Evolutionary conservation across 1,284 basidiomycete species (phyloP), one percentile per base, ranked within the genome.

Genomic region (Apiotrichum mycotoxinovorans): DNA sequence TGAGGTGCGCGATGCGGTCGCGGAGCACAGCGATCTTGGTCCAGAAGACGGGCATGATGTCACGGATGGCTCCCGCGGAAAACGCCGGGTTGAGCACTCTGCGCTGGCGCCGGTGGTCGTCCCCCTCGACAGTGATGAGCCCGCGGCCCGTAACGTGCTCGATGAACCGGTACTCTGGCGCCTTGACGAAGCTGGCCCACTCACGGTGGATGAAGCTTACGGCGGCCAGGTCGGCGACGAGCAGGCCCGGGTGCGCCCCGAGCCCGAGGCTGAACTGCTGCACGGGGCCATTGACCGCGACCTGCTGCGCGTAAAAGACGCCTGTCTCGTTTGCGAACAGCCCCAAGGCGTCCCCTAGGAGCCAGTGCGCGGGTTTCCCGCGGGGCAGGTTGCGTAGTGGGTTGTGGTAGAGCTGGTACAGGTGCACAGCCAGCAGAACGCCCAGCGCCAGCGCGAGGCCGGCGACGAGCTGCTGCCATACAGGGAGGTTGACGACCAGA

Each of bases 161-260:
- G 44, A 88, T 75, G 49, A 78, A 79, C 43, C 84, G 5, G 25
- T 86, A 79, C 56, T 84, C 83, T 43, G 83, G 80, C 0, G 86
- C 84, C 69, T 87, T 88, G 20, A 84, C 85, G 68, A 84, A 87
- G 35, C 82, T 78, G 66, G 87, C 84, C 2, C 82, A 79, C 53
- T 81, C 79, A 22, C 78, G 78, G 53, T 87, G 80, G 52, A 88
- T 82, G 59, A 87, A 81, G 3, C 80, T 79, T 25, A 87, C 71
- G 0, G 86, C 85, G 27, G 79, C 73, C 0, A 82, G 81, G 71
- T 87, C 86, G 43, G 80, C 81, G 23, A 83, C 83, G 72, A 85
- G 76, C 49, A 88, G 30, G 30, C 30, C 30, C 76, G 17, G 84
- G 75, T 15, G 58, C 7, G 7, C 12, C 7, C 7, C 30, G 7